Evolutionary conservation across 257 asterid species (phyloP).

Genomic region (Echites panduratus): DNA sequence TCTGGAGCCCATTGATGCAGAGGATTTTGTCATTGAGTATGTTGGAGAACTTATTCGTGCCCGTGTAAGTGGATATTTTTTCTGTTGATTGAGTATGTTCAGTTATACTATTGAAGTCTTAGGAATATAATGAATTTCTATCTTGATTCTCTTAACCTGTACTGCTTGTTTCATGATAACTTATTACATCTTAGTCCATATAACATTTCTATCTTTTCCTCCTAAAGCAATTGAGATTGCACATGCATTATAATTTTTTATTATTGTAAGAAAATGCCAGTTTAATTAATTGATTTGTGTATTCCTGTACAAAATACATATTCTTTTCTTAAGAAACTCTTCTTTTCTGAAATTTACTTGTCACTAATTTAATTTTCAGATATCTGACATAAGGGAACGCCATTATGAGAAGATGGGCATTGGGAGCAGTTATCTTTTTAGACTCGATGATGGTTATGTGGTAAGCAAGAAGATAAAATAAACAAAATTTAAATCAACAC

Average conservation of each 20-base stretch:
- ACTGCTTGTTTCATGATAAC: neutral
- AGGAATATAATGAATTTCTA: neutral
- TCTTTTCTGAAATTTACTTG: neutral
- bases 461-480: slow-evolving; percentile 33
- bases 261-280: neutral
- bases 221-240: neutral
- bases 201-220: neutral
- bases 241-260: neutral
- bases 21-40: slow-evolving; percentile 96
- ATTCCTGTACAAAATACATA: neutral
- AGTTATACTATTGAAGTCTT: neutral
- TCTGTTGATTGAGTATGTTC: neutral
- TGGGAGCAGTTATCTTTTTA: slow-evolving; percentile 98
- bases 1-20: slow-evolving; percentile 93
- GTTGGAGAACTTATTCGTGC: slow-evolving; percentile 98
- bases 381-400: slow-evolving; percentile 90
- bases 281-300: neutral
- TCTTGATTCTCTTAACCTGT: neutral
- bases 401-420: slow-evolving; percentile 93
- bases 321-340: neutral
- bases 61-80: slow-evolving; percentile 47
- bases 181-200: neutral
- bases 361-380: slow-evolving; percentile 28
- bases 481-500: neutral
- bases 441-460: slow-evolving; percentile 99